Conservation (phyloP, 1,139 yeast species). For the Lodderomyces beijingensis region DNA sequence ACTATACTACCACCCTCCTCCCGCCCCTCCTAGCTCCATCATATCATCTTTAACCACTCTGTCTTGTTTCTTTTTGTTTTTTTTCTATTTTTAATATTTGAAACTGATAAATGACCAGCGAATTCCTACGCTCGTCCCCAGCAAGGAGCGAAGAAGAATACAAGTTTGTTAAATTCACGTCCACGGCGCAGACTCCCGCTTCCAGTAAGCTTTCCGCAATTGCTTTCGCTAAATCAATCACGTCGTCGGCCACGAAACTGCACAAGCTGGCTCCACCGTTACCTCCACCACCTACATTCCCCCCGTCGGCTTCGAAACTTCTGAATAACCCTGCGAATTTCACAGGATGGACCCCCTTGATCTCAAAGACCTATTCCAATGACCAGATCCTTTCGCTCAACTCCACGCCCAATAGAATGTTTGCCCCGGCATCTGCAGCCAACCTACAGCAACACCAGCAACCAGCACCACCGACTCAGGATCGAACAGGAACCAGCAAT, state of each 20-base stretch:
- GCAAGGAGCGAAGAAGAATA: conserved; percentile 13
- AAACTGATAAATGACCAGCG: conserved; percentile 37
- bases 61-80: no score
- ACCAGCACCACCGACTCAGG: conserved; percentile 1
- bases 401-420: conserved; percentile 29
- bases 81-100: no score
- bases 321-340: conserved; percentile 18
- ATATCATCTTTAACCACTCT: no score
- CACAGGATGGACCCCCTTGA: conserved; percentile 45
- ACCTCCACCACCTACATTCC: conserved; percentile 12
- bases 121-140: conserved; percentile 34
- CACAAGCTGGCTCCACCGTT: conserved; percentile 9
- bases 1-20: no score
- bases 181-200: conserved; percentile 9
- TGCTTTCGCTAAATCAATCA: conserved; percentile 5
- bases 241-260: conserved; percentile 4
- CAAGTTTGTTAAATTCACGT: neutral
- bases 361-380: conserved; percentile 35
- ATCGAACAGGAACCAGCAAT: no score
- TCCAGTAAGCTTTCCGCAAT: conserved; percentile 8
- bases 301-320: conserved; percentile 28
- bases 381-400: conserved; percentile 34
- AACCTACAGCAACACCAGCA: neutral
- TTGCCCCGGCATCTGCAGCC: conserved; percentile 3
- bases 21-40: no score